Evolutionary conservation across 352 stramenopile species (phyloP).

Genomic region (Phytophthora kernoviae): DNA sequence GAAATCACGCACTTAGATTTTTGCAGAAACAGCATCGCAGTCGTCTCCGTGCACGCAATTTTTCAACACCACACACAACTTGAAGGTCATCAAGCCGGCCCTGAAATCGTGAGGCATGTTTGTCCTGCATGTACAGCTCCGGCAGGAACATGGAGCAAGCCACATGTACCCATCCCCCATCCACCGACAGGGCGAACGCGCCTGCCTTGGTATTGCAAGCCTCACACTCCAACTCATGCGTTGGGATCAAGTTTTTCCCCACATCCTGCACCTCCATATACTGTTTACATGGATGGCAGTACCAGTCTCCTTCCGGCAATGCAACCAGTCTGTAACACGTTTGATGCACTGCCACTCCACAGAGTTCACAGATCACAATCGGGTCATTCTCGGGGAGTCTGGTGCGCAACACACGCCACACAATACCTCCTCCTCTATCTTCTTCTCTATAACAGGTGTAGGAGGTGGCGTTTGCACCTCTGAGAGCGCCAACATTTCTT

Average conservation of each 20-base stretch:
- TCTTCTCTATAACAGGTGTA: not conserved
- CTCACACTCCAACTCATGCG: constrained; percentile 58
- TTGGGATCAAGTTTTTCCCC: constrained; percentile 50
- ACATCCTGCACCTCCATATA: constrained; percentile 53
- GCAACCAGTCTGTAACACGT: constrained; percentile 77
- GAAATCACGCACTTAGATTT: constrained; percentile 34
- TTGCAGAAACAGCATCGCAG: constrained; percentile 80
- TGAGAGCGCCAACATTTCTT: constrained; percentile 20
- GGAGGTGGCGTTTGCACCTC: constrained; percentile 3
- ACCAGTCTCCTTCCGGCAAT: constrained; percentile 78
- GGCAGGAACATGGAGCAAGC: constrained; percentile 83
- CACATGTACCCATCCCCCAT: constrained; percentile 72
- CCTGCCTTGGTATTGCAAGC: constrained; percentile 60
- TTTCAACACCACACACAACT: constrained; percentile 66
- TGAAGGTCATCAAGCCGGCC: constrained; percentile 45
- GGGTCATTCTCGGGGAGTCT: constrained; percentile 74
- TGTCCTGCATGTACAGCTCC: constrained; percentile 59
- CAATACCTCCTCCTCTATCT: constrained; percentile 49
- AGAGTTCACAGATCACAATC: constrained; percentile 85
- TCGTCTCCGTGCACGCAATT: constrained; percentile 51
- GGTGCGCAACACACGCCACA: constrained; percentile 69
- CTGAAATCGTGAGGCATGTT: constrained; percentile 24
- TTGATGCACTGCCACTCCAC: constrained; percentile 74
- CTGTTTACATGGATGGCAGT: constrained; percentile 67
- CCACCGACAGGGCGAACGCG: constrained; percentile 53